Conservation (phyloP, 202 grass and related monocot genomes). For the Schoenoplectus tabernaemontani region DNA sequence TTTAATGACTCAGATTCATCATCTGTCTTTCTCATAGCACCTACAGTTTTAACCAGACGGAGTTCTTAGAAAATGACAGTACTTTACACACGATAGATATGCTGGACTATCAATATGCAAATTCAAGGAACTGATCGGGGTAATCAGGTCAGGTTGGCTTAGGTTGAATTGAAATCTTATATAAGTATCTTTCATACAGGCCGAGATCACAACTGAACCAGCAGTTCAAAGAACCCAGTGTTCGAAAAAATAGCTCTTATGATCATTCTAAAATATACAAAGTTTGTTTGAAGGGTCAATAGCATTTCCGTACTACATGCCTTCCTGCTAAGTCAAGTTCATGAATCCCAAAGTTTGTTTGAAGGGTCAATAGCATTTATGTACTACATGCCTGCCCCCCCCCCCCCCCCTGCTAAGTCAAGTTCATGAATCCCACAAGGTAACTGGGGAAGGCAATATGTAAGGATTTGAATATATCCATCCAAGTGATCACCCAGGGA, state of each 20-base stretch:
- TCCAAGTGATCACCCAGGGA: background rate
- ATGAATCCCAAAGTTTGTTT: too few relatives aligned
- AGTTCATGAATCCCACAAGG: too few relatives aligned
- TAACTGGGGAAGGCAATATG: too few relatives aligned
- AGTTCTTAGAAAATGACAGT: background rate
- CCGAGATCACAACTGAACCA: background rate
- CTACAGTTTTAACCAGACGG: conserved; percentile 25
- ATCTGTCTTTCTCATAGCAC: conserved; percentile 45
- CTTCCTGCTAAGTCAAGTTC: too few relatives aligned
- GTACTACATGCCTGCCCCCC: too few relatives aligned
- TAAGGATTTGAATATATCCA: too few relatives aligned
- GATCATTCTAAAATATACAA: background rate
- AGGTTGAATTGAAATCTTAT: background rate
- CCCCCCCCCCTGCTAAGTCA: too few relatives aligned
- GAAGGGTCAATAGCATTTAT: too few relatives aligned
- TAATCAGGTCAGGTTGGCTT: background rate
- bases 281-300: too few relatives aligned
- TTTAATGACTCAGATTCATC: conserved; percentile 67
- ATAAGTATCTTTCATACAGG: background rate
- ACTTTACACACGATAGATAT: background rate
- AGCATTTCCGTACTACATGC: too few relatives aligned
- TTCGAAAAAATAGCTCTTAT: background rate
- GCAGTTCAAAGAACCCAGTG: background rate
- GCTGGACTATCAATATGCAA: background rate
- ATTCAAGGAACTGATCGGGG: background rate